phyloP scores from a whole-genome alignment of 345 rosid species.

The Turritis glabra region DNA sequence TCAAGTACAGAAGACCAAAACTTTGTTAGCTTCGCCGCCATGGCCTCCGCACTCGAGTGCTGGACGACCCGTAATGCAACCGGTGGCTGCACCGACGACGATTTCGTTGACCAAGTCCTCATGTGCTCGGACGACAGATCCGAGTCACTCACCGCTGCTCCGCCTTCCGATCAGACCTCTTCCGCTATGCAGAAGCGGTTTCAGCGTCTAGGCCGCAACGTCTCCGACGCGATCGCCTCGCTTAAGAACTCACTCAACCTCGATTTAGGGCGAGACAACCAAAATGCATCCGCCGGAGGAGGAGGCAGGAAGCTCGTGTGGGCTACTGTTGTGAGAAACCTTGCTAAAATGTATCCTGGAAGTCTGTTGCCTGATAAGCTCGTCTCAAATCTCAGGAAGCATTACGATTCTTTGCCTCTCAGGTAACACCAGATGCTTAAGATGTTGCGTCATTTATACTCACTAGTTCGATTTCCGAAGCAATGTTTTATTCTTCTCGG shows the following conservation, averaged over 20 bases:
- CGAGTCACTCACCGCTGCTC: constrained; percentile 14
- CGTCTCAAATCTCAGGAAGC: constrained; percentile 85
- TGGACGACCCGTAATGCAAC: constrained; percentile 79
- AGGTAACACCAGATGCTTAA: constrained; percentile 46
- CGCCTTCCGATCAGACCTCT: constrained; percentile 38
- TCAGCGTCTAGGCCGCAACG: constrained; percentile 80
- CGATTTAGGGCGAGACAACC: constrained; percentile 57
- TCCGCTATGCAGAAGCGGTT: constrained; percentile 75
- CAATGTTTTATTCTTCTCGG: constrained; percentile 17
- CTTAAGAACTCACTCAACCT: constrained; percentile 80
- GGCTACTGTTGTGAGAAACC: constrained; percentile 85
- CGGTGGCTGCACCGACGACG: constrained; percentile 57
- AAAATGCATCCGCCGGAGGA: constrained; percentile 33
- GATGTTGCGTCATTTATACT: constrained; percentile 21
- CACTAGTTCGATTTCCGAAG: constrained; percentile 18
- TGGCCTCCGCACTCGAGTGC: constrained; percentile 97
- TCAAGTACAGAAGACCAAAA: constrained; percentile 11
- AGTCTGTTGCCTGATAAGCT: constrained; percentile 97
- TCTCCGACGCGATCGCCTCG: constrained; percentile 90
- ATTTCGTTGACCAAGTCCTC: constrained; percentile 83
- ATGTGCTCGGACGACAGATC: constrained; percentile 40
- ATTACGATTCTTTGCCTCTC: constrained; percentile 93
- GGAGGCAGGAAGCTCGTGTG: constrained; percentile 72
- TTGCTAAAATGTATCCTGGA: constrained; percentile 87
- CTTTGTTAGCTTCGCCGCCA: constrained; percentile 39